These are phyloP conservation scores for Coemansia sp. DNA, from an alignment of 192 early-diverging fungal genomes.

Conservation along the genomic window DNA sequence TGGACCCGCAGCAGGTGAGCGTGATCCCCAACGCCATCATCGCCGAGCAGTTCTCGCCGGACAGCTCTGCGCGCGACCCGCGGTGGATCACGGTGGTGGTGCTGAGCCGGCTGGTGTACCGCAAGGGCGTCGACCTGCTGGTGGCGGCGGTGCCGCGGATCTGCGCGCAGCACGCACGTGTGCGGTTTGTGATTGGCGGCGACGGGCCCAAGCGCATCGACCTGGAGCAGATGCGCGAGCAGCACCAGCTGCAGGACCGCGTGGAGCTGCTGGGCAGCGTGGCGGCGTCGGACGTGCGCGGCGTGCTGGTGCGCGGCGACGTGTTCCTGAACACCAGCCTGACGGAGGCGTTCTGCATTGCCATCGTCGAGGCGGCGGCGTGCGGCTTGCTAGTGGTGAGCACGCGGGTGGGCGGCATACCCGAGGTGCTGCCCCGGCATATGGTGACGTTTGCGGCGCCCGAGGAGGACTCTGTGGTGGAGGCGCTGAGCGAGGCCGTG, in stretches of 20 bases:
- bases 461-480: constrained; percentile 77
- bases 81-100: constrained; percentile 91
- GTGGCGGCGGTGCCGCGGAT: constrained; percentile 89
- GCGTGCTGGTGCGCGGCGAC: constrained; percentile 87
- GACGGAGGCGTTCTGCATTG: constrained; percentile 98
- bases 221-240: constrained; percentile 96
- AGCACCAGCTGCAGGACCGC: constrained; percentile 85
- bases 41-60: constrained; percentile 85
- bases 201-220: constrained; percentile 97
- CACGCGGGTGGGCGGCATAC: constrained; percentile 94
- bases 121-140: constrained; percentile 92
- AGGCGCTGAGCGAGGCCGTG: constrained; percentile 69
- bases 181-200: constrained; percentile 93
- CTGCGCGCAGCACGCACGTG: constrained; percentile 73
- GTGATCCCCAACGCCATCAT: constrained; percentile 98
- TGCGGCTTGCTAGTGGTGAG: constrained; percentile 93
- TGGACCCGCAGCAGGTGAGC: constrained; percentile 86
- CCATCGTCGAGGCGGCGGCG: constrained; percentile 96
- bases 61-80: constrained; percentile 70
- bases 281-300: constrained; percentile 75
- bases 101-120: constrained; percentile 87
- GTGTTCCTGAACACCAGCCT: constrained; percentile 97
- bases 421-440: constrained; percentile 88
- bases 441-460: constrained; percentile 93
- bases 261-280: constrained; percentile 86